Percentiles rank a stretch among this genome's conserved stretches.
These are phyloP conservation scores for Barnettozyma pratensis DNA, from an alignment of 805 yeast species.

Conservation along the genomic window DNA sequence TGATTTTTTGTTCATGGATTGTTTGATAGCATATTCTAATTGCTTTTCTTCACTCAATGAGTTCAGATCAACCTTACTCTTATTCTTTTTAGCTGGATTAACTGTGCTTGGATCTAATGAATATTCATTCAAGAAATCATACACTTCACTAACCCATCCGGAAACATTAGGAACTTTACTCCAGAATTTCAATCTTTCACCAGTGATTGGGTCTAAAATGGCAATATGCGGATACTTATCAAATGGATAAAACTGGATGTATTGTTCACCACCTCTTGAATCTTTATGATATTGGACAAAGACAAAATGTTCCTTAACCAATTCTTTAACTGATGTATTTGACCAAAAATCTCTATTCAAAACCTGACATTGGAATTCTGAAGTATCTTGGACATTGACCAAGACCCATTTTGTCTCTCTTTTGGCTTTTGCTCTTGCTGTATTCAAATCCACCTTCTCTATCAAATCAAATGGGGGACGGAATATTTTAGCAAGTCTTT, in stretches of 20 bases:
- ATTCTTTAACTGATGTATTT: conserved; percentile 52
- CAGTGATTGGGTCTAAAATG: conserved; percentile 91
- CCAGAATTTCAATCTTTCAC: conserved; percentile 83
- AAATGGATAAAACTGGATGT: conserved; percentile 67
- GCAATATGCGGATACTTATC: conserved; percentile 81
- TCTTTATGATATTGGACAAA: conserved; percentile 84
- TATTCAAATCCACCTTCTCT: conserved; percentile 58
- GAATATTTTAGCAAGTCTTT: conserved; percentile 76
- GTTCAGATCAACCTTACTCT: conserved; percentile 55
- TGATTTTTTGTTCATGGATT: conserved; percentile 42
- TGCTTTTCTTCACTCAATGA: conserved; percentile 80
- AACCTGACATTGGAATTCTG: conserved; percentile 84
- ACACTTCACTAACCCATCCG: conserved; percentile 61
- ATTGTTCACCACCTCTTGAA: conserved; percentile 68
- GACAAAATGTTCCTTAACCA: conserved; percentile 63
- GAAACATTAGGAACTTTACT: conserved; percentile 56
- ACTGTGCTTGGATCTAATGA: conserved; percentile 57
- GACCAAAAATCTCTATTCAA: conserved; percentile 95
- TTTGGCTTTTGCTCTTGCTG: conserved; percentile 66
- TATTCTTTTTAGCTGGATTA: conserved; percentile 64
- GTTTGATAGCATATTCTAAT: conserved; percentile 65
- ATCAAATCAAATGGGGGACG: conserved; percentile 94
- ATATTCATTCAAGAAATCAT: conserved; percentile 60
- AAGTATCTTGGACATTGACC: conserved; percentile 79
- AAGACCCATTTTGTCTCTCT: conserved; percentile 71